Evolutionary conservation across 2,329 filamentous ascomycete species (phyloP), one percentile per base, ranked within the genome.

Genomic region (Elsinoe batatas): DNA sequence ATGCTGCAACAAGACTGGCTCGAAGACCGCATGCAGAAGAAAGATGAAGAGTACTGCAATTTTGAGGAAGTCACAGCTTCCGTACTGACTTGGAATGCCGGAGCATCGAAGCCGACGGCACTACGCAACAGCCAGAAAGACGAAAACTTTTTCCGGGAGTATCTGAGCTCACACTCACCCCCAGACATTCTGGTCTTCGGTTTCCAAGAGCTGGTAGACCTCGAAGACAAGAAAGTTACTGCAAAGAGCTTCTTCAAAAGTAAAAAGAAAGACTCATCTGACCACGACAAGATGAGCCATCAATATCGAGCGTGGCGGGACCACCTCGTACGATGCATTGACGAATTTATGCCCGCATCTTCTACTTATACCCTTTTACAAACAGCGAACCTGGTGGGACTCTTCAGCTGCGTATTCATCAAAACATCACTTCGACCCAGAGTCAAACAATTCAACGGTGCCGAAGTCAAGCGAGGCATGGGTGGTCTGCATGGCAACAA

Each of bases 291-390:
- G 62, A 97, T 97, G 88, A 94, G 89, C 69, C 91, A 94, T 62
- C 91, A 96, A 66, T 98, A 98, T 69, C 87, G 93, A 60, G 89
- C 94, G 58, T 98, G 93, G 93, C 82, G 89, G 65, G 90, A 97
- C 67, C 91, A 95, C 67, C 76, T 98, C 30, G 83, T 87, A 38
- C 82, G 87, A 58, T 83, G 83, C 53, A 76, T 98, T 37, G 88
- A 95, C 65, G 88, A 95, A 61, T 84, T 84, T 64, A 87, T 93
- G 80, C 85, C 87, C 0, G 72, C 79, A 6, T 80, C 87, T 54
- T 82, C 90, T 60, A 75, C 87, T 11, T 98, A 97, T 65, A 83
- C 89, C 46, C 79, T 95, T 4, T 76, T 98, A 6, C 90, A 97
- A 63, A 93, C 88, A 2, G 85, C 90, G 4, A 89, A 89, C 60